Conservation (phyloP, 106 monocot species). For the Alisma plantagoaquatica region DNA sequence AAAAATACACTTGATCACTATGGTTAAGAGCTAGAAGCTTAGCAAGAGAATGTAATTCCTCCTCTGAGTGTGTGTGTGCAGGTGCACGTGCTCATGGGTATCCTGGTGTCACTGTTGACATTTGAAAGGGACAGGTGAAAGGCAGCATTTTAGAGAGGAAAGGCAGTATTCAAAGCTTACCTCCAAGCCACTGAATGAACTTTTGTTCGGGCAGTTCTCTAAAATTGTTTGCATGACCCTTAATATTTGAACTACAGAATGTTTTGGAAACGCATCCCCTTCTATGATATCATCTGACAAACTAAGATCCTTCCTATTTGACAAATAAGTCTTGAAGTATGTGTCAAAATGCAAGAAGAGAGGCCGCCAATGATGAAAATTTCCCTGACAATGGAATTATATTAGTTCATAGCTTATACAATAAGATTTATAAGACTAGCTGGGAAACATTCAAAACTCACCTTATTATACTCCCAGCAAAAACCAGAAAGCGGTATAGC, state of each 20-base stretch:
- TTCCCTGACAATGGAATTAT: slow-evolving; percentile 58
- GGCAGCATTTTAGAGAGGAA: neutral
- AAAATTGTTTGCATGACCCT: slow-evolving; percentile 98
- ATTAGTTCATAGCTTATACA: slow-evolving; percentile 1
- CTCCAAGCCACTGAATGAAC: slow-evolving; percentile 90
- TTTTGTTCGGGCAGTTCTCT: slow-evolving; percentile 92
- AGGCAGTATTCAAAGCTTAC: slow-evolving; percentile 18
- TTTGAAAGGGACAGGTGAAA: neutral
- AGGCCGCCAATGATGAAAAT: slow-evolving; percentile 97
- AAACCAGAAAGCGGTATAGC: slow-evolving; percentile 98
- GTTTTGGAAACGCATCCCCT: slow-evolving; percentile 78
- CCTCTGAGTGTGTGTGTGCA: no score
- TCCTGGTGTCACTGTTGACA: no score
- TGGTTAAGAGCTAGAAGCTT: neutral
- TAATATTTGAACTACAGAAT: slow-evolving; percentile 71
- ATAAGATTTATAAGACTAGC: neutral
- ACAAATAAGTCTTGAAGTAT: slow-evolving; percentile 84
- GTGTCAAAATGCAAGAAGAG: slow-evolving; percentile 96
- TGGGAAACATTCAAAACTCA: slow-evolving; percentile 1
- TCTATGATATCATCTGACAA: slow-evolving; percentile 65
- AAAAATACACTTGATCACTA: neutral
- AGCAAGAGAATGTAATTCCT: no score
- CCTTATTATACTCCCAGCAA: slow-evolving; percentile 96
- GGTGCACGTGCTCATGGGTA: no score
- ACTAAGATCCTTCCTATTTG: slow-evolving; percentile 80